Conservation (phyloP, 2,329 filamentous ascomycete species). For the Pseudogymnoascus sp. region DNA sequence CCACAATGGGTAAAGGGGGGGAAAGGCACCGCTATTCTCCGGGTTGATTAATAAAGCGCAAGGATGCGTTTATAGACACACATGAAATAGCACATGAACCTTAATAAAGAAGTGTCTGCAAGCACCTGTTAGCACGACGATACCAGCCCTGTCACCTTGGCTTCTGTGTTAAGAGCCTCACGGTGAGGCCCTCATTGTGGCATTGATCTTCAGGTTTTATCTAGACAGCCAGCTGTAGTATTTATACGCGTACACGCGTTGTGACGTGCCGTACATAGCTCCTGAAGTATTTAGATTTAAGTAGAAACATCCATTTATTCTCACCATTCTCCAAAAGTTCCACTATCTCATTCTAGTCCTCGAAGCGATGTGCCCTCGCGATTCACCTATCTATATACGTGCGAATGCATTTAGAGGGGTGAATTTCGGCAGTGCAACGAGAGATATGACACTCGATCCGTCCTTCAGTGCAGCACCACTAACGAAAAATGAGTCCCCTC, state of each 20-base stretch:
- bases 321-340: background rate
- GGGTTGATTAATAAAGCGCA: background rate
- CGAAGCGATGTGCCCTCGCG: background rate
- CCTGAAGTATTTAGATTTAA: background rate
- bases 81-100: background rate
- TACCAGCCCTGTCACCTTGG: background rate
- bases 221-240: no score
- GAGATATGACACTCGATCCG: background rate
- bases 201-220: background rate
- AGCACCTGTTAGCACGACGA: background rate
- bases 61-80: background rate
- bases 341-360: background rate
- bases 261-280: background rate
- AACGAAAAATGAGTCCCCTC: background rate
- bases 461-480: background rate
- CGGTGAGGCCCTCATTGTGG: no score
- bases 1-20: background rate
- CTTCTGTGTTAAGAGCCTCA: background rate
- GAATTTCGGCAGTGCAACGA: background rate
- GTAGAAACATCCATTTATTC: background rate
- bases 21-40: background rate
- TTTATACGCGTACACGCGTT: background rate
- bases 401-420: background rate
- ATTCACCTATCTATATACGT: background rate
- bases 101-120: background rate